Conservation (phyloP, 345 rosid genomes). For the Populus simonii region DNA sequence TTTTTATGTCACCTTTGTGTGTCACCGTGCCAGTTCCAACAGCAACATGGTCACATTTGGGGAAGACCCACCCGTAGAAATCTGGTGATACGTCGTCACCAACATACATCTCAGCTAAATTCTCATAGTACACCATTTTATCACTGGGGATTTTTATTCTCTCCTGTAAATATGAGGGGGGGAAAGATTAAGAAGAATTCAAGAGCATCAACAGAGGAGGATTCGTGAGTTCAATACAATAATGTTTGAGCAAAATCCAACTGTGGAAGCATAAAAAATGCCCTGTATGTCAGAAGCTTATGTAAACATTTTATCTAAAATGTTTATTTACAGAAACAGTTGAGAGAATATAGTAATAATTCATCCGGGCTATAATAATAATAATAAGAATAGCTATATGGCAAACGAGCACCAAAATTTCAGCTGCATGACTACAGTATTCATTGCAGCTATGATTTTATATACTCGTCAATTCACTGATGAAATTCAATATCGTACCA, state of each 20-base stretch:
- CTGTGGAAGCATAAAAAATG: neutral
- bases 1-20: constrained; percentile 90
- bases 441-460: neutral
- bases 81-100: constrained; percentile 96
- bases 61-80: constrained; percentile 96
- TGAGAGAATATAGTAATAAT: neutral
- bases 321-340: neutral
- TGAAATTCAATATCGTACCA: neutral
- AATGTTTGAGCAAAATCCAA: neutral
- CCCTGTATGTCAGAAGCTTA: neutral
- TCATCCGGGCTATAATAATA: neutral
- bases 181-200: neutral
- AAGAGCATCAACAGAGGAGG: neutral
- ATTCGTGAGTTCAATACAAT: neutral
- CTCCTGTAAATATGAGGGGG: constrained; percentile 48
- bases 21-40: constrained; percentile 95
- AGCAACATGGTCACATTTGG: constrained; percentile 93
- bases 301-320: neutral
- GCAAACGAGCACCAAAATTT: neutral
- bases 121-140: constrained; percentile 81
- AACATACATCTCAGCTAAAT: constrained; percentile 90
- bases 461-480: no score
- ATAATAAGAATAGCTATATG: neutral
- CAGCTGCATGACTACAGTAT: neutral
- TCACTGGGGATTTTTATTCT: constrained; percentile 79